Conservation (phyloP, 495 filamentous ascomycete genomes). For the Umbilicaria muhlenbergii region DNA sequence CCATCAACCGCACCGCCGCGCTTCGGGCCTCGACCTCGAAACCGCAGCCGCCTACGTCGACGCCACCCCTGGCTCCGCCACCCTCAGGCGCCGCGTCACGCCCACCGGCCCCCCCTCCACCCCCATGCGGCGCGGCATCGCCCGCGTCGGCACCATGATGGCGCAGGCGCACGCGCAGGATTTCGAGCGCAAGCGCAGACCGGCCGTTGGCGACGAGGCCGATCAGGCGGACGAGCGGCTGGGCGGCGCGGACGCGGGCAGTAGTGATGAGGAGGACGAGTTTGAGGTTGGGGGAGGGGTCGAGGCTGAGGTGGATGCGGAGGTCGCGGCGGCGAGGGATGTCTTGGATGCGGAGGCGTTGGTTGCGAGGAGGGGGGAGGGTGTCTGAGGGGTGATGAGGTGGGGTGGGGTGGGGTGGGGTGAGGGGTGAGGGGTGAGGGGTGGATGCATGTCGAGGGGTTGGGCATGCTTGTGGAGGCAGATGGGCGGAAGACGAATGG, state of each 20-base stretch:
- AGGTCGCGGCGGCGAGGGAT: slow-evolving; percentile 7
- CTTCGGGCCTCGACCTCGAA: slow-evolving; percentile 10
- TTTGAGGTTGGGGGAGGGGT: slow-evolving; percentile 7
- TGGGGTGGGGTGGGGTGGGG: neutral
- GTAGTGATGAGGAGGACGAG: slow-evolving; percentile 12
- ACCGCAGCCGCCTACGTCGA: slow-evolving; percentile 1
- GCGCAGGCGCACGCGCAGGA: slow-evolving; percentile 71
- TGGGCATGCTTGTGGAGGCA: too few relatives aligned
- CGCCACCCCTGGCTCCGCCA: slow-evolving; percentile 4
- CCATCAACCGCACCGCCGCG: too few relatives aligned
- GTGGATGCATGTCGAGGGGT: too few relatives aligned
- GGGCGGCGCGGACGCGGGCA: slow-evolving; percentile 5
- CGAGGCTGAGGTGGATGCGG: slow-evolving; percentile 7
- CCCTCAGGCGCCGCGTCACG: slow-evolving; percentile 14
- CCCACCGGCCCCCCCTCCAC: neutral
- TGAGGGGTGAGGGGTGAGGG: slow-evolving; percentile 47
- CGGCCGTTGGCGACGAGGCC: too few relatives aligned
- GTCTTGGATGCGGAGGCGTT: slow-evolving; percentile 9
- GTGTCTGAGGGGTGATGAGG: slow-evolving; percentile 4
- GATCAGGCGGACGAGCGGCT: too few relatives aligned
- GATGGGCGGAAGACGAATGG: too few relatives aligned
- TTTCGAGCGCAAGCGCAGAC: slow-evolving; percentile 58
- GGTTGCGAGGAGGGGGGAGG: slow-evolving; percentile 11
- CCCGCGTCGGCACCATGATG: slow-evolving; percentile 43
- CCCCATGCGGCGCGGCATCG: slow-evolving; percentile 18